phyloP scores from a whole-genome alignment of 2,329 filamentous ascomycete genomes.

The Botrytis tulipae region DNA sequence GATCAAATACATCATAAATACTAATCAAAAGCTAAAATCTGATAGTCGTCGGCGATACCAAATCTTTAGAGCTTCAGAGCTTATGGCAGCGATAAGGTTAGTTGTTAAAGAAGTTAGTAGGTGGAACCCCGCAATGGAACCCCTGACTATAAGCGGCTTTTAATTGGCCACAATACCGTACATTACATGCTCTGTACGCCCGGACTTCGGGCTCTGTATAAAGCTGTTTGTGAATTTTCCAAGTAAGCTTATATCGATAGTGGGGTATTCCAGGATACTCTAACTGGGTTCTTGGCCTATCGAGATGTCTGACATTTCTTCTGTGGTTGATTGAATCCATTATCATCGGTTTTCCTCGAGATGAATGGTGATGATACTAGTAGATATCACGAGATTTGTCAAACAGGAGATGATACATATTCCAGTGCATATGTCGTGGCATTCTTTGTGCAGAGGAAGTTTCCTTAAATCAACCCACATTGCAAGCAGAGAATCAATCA shows the following conservation, averaged over 20 bases:
- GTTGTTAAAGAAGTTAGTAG: background rate
- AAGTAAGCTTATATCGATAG: background rate
- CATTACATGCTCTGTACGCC: background rate
- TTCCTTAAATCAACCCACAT: background rate
- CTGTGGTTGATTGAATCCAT: background rate
- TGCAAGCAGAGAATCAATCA: background rate
- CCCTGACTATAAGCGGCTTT: background rate
- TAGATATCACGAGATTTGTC: background rate
- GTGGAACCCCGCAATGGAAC: background rate
- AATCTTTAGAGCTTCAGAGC: background rate
- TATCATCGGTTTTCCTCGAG: background rate
- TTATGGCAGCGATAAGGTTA: background rate
- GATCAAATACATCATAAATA: background rate
- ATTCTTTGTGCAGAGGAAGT: background rate
- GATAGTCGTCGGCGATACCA: background rate
- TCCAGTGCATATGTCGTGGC: background rate
- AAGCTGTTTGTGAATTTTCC: background rate
- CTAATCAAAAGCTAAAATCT: background rate
- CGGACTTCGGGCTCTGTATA: too few relatives aligned
- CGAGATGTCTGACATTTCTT: background rate
- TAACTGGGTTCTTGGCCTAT: background rate
- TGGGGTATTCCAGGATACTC: background rate
- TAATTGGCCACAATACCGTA: background rate
- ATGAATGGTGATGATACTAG: background rate
- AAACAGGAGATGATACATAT: background rate